phyloP scores from a whole-genome alignment of 2,329 filamentous ascomycete genomes.

The Beauveria sp. region DNA sequence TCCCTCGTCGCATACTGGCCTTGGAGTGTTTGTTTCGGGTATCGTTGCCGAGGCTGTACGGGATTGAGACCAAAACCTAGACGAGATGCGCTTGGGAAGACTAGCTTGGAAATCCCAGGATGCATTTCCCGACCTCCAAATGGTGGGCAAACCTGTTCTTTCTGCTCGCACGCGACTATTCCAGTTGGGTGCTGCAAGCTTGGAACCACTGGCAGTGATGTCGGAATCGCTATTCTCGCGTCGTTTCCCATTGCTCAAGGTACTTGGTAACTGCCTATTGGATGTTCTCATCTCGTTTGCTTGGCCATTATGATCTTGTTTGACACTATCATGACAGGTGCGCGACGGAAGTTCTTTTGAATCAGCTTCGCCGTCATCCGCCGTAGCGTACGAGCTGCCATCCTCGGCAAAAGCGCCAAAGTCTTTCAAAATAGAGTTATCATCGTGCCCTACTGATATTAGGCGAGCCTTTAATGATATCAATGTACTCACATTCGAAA shows the following conservation, averaged over 20 bases:
- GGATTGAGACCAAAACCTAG: neutral
- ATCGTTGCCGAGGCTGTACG: neutral
- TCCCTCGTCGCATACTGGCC: neutral
- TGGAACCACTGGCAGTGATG: neutral
- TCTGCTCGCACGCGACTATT: neutral
- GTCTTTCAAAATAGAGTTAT: conserved; percentile 13
- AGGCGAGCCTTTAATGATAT: neutral
- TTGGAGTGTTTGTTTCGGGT: neutral
- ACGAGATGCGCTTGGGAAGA: conserved; percentile 1
- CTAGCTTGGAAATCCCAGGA: neutral
- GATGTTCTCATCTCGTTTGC: neutral
- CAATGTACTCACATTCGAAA: conserved; percentile 22
- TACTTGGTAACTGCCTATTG: neutral
- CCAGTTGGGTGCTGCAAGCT: no score
- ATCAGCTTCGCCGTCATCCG: conserved; percentile 14
- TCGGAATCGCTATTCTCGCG: neutral
- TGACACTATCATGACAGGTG: neutral
- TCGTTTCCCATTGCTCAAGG: neutral
- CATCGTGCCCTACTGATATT: conserved; percentile 17
- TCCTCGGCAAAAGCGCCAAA: conserved; percentile 18
- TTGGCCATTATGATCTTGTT: neutral
- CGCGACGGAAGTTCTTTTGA: neutral
- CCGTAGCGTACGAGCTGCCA: conserved; percentile 20
- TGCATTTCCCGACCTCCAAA: neutral
- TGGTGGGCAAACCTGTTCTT: neutral